Conservation (phyloP, 169 alveolate species). For the Prorocentrum cordatum region DNA sequence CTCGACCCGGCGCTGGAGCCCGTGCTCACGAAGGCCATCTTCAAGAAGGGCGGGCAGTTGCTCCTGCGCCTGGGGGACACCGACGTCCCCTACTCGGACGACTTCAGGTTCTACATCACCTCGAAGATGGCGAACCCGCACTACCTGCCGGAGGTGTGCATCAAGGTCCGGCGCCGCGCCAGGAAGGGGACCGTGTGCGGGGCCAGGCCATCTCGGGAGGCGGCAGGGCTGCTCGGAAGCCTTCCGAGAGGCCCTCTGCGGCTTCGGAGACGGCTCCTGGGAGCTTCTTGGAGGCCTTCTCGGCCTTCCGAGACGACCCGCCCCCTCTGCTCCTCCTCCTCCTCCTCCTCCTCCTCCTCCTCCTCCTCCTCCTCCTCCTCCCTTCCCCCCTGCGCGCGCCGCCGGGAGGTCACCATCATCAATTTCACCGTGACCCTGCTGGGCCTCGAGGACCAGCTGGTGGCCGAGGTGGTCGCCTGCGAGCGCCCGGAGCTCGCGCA, state of each 20-base stretch:
- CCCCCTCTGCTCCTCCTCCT: too few relatives aligned
- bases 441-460: slow-evolving; percentile 90
- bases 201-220: too few relatives aligned
- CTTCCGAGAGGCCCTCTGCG: too few relatives aligned
- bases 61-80: slow-evolving; percentile 82
- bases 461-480: slow-evolving; percentile 85
- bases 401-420: slow-evolving; percentile 83
- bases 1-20: slow-evolving; percentile 93
- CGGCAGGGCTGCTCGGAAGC: too few relatives aligned
- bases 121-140: slow-evolving; percentile 91
- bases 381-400: too few relatives aligned
- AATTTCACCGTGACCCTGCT: slow-evolving; percentile 89
- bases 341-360: too few relatives aligned
- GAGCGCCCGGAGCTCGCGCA: slow-evolving; percentile 86
- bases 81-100: slow-evolving; percentile 81
- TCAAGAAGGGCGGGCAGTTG: slow-evolving; percentile 80
- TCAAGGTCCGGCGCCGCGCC: slow-evolving; percentile 73
- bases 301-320: too few relatives aligned
- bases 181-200: too few relatives aligned
- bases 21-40: slow-evolving; percentile 84
- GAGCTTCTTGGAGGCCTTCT: too few relatives aligned
- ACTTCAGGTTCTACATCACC: slow-evolving; percentile 84
- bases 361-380: too few relatives aligned
- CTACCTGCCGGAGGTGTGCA: slow-evolving; percentile 93
- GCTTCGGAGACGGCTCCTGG: too few relatives aligned